phyloP scores from a whole-genome alignment of 805 yeast genomes.

The Candida fluviatilis region DNA sequence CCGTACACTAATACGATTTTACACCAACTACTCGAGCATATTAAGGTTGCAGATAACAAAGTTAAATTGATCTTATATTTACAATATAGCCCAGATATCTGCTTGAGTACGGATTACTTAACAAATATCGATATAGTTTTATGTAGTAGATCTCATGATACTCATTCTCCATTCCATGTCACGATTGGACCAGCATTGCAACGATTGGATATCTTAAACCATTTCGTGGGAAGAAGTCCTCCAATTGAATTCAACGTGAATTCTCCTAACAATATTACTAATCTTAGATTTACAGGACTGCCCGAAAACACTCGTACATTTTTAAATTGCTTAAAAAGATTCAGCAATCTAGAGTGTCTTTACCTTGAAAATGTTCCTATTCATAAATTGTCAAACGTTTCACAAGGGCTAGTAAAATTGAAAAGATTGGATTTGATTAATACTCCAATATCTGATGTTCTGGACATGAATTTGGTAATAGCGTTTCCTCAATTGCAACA shows the following conservation, averaged over 20 bases:
- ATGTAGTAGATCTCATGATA: neutral
- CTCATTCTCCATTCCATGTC: neutral
- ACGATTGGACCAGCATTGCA: neutral
- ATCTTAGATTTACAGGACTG: neutral
- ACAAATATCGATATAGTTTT: neutral
- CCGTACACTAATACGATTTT: neutral
- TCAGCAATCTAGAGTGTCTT: neutral
- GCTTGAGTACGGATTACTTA: neutral
- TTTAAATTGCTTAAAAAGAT: neutral
- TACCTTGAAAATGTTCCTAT: neutral
- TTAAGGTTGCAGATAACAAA: neutral
- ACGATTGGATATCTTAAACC: neutral
- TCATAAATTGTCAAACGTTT: neutral
- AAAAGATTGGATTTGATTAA: conserved; percentile 4
- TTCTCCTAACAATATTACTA: neutral
- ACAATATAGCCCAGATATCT: neutral
- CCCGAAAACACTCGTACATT: neutral
- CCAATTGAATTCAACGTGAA: neutral
- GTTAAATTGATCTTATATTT: neutral
- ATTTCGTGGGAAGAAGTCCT: conserved; percentile 1
- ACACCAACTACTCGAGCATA: neutral
- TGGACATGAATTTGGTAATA: neutral
- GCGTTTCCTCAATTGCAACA: conserved; percentile 6
- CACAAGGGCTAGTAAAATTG: conserved; percentile 2
- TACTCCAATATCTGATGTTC: conserved; percentile 4